Base-by-base conservation (phyloP, 805 yeast species). In the Kurtzmaniella cleridarum region DNA sequence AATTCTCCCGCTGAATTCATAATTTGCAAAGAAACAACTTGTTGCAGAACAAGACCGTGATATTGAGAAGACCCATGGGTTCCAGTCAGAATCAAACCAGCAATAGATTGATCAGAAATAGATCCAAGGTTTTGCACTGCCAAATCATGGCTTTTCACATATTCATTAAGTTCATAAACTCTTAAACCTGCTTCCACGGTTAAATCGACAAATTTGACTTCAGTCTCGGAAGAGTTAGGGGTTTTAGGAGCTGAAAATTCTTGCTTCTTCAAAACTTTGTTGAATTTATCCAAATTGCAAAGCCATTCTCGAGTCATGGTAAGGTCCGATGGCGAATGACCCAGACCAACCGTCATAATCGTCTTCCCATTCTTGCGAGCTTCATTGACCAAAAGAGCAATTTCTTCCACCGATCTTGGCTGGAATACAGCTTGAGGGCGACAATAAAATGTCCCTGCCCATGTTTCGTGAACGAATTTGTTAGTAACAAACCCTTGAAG, bases 51-150 rank as follows among this genome's bases (percentile, higher is more conserved):
- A 28, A 90, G 69, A 1, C 98, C 97, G 53, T 93, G 98, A 57
- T 75, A 86, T 31, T 91, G 95, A 8, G 95, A 81, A 0, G 97
- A 84, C 6, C 98, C 98, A 55, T 91, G 98, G 0, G 98, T 89
- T 23, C 98, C 98, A 0, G 98, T 91, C 2, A 95, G 84, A 33
- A 93, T 88, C 47, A 90, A 79, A n/a, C 98, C 98, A 3, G 95
- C 98, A 18, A 89, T 71, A 12, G 95, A 84, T 58, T 91, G 98
- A 45, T 88, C 96, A 30, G 93, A 79, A 39, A 91, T 91, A 1
- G 97, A 89, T 1, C 98, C 98, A 51, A 93, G 67, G 53, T 85
- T 91, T 60, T 91, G 98, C 41, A 91, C 68, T 4, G 96, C 95
- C 42, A 87, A 73, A 1, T 84, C 82, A 45, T 76, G 71, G 10